Conservation (phyloP, 2,329 filamentous ascomycete genomes). For the Aurifilum marmelostoma region DNA sequence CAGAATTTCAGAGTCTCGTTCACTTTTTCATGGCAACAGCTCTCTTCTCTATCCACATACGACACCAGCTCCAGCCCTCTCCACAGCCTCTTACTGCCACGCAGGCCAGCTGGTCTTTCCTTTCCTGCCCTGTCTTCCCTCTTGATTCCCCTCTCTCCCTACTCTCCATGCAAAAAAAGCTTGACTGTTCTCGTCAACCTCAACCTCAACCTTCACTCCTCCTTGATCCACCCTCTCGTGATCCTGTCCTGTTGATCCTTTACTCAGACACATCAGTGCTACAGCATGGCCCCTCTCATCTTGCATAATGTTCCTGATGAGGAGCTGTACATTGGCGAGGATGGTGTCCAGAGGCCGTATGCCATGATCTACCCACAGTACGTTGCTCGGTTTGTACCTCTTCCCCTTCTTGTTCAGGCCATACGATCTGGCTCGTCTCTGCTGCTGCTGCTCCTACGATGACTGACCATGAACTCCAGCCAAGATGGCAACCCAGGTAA, state of each 20-base stretch:
- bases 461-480: constrained; percentile 40
- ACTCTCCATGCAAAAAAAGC: background rate
- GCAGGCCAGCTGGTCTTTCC: background rate
- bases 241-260: background rate
- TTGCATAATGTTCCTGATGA: constrained; percentile 71
- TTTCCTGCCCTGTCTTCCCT: too few relatives aligned
- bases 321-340: constrained; percentile 67
- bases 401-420: constrained; percentile 8
- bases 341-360: constrained; percentile 67
- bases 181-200: background rate
- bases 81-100: background rate
- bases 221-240: background rate
- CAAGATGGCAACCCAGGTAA: constrained; percentile 56
- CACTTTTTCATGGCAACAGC: constrained; percentile 1
- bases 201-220: background rate
- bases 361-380: constrained; percentile 69
- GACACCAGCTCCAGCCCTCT: background rate
- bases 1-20: constrained; percentile 23
- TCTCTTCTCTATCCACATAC: background rate
- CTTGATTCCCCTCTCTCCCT: constrained; percentile 2
- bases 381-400: constrained; percentile 1
- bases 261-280: background rate
- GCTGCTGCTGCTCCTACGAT: background rate
- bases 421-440: constrained; percentile 11
- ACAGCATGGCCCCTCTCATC: constrained; percentile 64